Percentiles rank a stretch among this genome's conserved stretches.
Conservation (phyloP, 163 green algal species). For the Volvox carteri region DNA sequence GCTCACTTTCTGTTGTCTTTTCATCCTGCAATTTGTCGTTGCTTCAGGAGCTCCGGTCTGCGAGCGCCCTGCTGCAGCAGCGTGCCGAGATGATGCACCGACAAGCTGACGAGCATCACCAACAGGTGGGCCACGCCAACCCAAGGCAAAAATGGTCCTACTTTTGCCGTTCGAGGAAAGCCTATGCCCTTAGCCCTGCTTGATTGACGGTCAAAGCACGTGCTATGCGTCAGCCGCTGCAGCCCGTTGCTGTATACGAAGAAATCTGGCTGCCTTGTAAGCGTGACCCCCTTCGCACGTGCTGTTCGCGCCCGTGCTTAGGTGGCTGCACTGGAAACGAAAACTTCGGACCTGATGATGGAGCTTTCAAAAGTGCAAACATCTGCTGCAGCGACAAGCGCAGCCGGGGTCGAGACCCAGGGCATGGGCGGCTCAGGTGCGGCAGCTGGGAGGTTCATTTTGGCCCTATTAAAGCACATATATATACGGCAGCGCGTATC, state of each 20-base stretch:
- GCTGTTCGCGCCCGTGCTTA: too few relatives aligned
- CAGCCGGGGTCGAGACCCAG: neutral
- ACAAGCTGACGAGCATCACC: neutral
- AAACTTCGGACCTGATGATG: neutral
- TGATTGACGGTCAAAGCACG: too few relatives aligned
- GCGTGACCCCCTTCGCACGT: too few relatives aligned
- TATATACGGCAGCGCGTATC: too few relatives aligned
- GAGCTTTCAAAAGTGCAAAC: neutral
- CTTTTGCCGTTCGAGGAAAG: too few relatives aligned
- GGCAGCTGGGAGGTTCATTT: neutral
- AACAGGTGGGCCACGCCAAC: constrained; percentile 21
- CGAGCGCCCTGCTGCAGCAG: neutral
- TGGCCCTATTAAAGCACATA: neutral
- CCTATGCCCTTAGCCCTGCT: too few relatives aligned
- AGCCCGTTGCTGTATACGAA: too few relatives aligned
- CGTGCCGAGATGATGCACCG: constrained; percentile 18
- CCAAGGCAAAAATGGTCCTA: too few relatives aligned
- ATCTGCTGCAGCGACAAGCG: neutral
- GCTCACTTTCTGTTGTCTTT: too few relatives aligned
- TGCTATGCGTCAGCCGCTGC: too few relatives aligned
- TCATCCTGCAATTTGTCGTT: too few relatives aligned
- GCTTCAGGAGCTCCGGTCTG: constrained; percentile 14
- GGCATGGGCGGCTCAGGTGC: neutral
- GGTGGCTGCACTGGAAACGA: constrained; percentile 20
- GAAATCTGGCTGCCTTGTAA: too few relatives aligned